These are phyloP conservation scores for Kodamaea sp. DNA, from an alignment of 1,139 yeast species.

Conservation along the genomic window DNA sequence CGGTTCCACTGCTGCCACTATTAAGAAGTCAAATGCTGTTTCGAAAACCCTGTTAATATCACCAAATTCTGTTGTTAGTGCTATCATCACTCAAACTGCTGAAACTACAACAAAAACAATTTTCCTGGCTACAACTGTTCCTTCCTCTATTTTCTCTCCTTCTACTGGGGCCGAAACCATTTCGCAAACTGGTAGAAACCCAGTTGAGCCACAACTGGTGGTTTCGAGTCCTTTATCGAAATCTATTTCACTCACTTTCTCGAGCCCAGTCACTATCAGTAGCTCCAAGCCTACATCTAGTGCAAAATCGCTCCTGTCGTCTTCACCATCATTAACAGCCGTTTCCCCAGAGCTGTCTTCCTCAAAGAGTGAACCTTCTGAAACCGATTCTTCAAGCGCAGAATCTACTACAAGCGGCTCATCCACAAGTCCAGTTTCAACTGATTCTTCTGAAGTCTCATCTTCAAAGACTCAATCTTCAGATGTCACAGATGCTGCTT, in stretches of 20 bases:
- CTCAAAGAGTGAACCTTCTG: neutral
- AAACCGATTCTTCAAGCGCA: neutral
- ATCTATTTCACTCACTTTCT: conserved; percentile 10
- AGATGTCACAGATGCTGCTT: neutral
- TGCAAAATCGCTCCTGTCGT: neutral
- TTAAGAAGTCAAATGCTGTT: neutral
- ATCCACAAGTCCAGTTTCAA: neutral
- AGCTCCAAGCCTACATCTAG: neutral
- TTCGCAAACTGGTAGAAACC: conserved; percentile 23
- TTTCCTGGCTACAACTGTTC: conserved; percentile 24
- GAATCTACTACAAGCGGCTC: neutral
- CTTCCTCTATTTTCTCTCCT: conserved; percentile 18
- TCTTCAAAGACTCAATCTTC: neutral
- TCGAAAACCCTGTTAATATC: conserved; percentile 4
- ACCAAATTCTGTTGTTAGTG: conserved; percentile 3
- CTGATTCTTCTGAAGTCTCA: neutral
- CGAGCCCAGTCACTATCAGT: conserved; percentile 8
- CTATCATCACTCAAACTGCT: conserved; percentile 17
- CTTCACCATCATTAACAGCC: neutral
- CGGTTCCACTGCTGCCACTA: conserved; percentile 6
- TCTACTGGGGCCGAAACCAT: conserved; percentile 18
- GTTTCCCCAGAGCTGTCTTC: neutral
- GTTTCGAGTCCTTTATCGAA: conserved; percentile 12
- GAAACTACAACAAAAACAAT: conserved; percentile 27
- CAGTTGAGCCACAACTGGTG: conserved; percentile 25